phyloP scores from a whole-genome alignment of 371 early-diverging fungal genomes.

The Polyrhizophydium stewartii region DNA sequence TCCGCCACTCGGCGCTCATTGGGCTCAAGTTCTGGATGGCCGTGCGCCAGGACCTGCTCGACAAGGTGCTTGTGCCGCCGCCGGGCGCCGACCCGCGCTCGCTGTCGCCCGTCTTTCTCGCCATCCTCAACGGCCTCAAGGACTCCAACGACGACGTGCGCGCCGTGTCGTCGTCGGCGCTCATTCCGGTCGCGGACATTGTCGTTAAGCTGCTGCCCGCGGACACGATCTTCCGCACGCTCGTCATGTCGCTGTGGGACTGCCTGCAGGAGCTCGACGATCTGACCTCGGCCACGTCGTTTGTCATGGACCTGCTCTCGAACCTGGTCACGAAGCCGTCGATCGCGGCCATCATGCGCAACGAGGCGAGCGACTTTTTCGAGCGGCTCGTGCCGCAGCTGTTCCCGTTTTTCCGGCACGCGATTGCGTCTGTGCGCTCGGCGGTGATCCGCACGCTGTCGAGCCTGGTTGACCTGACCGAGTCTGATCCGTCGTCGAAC shows the following conservation, averaged over 20 bases:
- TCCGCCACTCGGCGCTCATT: constrained; percentile 88
- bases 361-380: constrained; percentile 42
- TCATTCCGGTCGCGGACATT: constrained; percentile 81
- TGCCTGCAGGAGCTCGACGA: constrained; percentile 76
- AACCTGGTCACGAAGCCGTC: constrained; percentile 56
- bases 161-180: constrained; percentile 83
- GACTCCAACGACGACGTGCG: constrained; percentile 93
- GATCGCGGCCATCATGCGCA: constrained; percentile 28
- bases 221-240: constrained; percentile 55
- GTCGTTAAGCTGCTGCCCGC: constrained; percentile 68
- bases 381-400: constrained; percentile 74
- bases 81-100: not conserved
- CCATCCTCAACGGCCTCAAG: constrained; percentile 54
- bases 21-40: constrained; percentile 95
- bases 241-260: constrained; percentile 81
- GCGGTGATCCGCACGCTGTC: constrained; percentile 79
- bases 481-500: constrained; percentile 6
- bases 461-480: constrained; percentile 54
- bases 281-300: constrained; percentile 85
- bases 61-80: constrained; percentile 39
- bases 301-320: constrained; percentile 90
- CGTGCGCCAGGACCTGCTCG: constrained; percentile 80
- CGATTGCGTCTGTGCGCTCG: constrained; percentile 78
- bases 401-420: constrained; percentile 92
- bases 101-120: constrained; percentile 23